A percentile compares a stretch with the other conserved stretches of the same genome.
phyloP scores from a whole-genome alignment of 305 asterid species.

The Solanum aculeatissimum region DNA sequence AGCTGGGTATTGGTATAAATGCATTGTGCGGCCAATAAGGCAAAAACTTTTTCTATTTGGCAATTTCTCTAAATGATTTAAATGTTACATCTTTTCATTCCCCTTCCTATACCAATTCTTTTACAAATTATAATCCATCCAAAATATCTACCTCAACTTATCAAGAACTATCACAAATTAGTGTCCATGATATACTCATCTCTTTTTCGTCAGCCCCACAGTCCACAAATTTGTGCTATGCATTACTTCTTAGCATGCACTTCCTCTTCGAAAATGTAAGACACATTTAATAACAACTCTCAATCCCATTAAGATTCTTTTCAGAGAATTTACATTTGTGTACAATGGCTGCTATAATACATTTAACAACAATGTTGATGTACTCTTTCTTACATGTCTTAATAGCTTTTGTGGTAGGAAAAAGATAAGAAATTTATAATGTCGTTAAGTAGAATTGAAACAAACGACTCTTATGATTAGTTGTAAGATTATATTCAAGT shows the following conservation, averaged over 20 bases:
- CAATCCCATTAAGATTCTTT: too few species aligned
- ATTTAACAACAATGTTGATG: not conserved
- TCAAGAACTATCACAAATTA: not conserved
- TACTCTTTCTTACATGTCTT: not conserved
- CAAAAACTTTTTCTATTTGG: too few species aligned
- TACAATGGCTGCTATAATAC: not conserved
- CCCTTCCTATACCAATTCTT: too few species aligned
- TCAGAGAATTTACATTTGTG: not conserved
- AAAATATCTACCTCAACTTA: not conserved
- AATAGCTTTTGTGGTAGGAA: not conserved
- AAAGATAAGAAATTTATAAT: too few species aligned
- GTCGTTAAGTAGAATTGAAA: too few species aligned
- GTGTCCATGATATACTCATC: not conserved
- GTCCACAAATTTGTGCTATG: not conserved
- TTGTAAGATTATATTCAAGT: too few species aligned
- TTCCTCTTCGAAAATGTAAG: too few species aligned
- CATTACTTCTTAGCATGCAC: not conserved
- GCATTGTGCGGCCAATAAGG: too few species aligned
- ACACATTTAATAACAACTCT: not conserved
- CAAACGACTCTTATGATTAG: too few species aligned
- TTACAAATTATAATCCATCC: too few species aligned
- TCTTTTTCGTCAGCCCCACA: not conserved
- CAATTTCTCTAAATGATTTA: too few species aligned
- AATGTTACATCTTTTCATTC: too few species aligned
- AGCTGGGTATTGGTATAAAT: not conserved